Conservation (phyloP, 805 yeast species). For the Blastobotrys chiropterorum region DNA sequence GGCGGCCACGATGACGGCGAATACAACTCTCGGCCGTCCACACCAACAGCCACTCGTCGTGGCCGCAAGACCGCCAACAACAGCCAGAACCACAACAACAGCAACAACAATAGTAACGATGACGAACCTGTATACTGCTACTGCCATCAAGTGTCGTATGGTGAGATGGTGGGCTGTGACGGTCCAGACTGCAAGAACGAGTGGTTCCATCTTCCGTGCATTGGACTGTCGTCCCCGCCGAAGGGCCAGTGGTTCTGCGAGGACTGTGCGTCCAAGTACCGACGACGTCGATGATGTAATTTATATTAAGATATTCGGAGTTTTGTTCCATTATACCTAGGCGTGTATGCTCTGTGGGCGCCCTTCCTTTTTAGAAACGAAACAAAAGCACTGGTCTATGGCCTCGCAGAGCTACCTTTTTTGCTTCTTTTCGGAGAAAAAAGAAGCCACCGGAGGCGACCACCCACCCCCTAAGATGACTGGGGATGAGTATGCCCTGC, state of each 20-base stretch:
- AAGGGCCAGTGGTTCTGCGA: constrained; percentile 81
- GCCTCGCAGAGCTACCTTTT: too few species aligned
- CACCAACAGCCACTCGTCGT: constrained; percentile 16
- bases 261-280: constrained; percentile 40
- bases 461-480: too few species aligned
- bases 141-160: constrained; percentile 94
- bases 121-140: constrained; percentile 88
- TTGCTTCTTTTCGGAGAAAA: too few species aligned
- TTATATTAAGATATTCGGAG: not conserved
- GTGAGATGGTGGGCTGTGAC: constrained; percentile 99
- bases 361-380: not conserved
- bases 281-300: constrained; percentile 1
- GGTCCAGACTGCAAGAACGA: constrained; percentile 87
- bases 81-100: constrained; percentile 3
- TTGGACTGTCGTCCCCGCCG: constrained; percentile 80
- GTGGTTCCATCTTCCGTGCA: constrained; percentile 95
- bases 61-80: constrained; percentile 4
- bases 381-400: too few species aligned
- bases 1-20: constrained; percentile 1
- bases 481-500: too few species aligned
- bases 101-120: constrained; percentile 13
- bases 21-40: constrained; percentile 14
- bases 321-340: too few species aligned
- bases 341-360: too few species aligned
- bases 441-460: too few species aligned